These are phyloP conservation scores for Peniophora sp. DNA, from an alignment of 1,284 basidiomycete species.

Conservation along the genomic window DNA sequence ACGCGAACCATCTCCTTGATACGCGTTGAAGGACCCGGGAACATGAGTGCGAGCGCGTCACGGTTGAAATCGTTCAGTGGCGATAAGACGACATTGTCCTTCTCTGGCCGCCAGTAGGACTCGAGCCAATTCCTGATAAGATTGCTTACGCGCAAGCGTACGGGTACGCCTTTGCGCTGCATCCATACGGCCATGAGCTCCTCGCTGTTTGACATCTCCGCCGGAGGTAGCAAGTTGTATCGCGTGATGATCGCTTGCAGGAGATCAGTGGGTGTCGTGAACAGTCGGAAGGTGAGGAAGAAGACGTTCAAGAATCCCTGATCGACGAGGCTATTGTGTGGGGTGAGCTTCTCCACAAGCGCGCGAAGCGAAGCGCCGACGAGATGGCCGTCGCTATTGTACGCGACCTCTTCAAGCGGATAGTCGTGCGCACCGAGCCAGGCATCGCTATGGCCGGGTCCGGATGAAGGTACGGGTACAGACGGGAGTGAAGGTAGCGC, in stretches of 20 bases:
- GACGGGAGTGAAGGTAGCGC: slow-evolving; percentile 33
- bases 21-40: slow-evolving; percentile 62
- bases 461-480: slow-evolving; percentile 16
- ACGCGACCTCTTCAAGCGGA: slow-evolving; percentile 75
- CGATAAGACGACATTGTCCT: slow-evolving; percentile 56
- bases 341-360: slow-evolving; percentile 94
- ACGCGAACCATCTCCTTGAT: slow-evolving; percentile 64
- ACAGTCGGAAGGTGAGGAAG: slow-evolving; percentile 95
- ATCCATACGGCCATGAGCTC: slow-evolving; percentile 74
- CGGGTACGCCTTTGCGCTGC: slow-evolving; percentile 80
- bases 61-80: slow-evolving; percentile 57
- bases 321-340: slow-evolving; percentile 85
- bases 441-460: slow-evolving; percentile 31
- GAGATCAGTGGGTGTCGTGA: slow-evolving; percentile 74
- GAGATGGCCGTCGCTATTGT: slow-evolving; percentile 84
- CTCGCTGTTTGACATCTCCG: slow-evolving; percentile 33
- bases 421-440: slow-evolving; percentile 69
- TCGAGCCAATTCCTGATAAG: slow-evolving; percentile 94
- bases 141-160: slow-evolving; percentile 85
- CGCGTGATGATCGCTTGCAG: slow-evolving; percentile 72
- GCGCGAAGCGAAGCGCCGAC: slow-evolving; percentile 87
- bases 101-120: slow-evolving; percentile 73
- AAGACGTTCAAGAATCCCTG: slow-evolving; percentile 82
- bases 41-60: slow-evolving; percentile 54
- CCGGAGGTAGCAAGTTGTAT: slow-evolving; percentile 70